These are phyloP conservation scores for Fusarium newnesense DNA, from an alignment of 2,329 filamentous ascomycete species.

Conservation along the genomic window DNA sequence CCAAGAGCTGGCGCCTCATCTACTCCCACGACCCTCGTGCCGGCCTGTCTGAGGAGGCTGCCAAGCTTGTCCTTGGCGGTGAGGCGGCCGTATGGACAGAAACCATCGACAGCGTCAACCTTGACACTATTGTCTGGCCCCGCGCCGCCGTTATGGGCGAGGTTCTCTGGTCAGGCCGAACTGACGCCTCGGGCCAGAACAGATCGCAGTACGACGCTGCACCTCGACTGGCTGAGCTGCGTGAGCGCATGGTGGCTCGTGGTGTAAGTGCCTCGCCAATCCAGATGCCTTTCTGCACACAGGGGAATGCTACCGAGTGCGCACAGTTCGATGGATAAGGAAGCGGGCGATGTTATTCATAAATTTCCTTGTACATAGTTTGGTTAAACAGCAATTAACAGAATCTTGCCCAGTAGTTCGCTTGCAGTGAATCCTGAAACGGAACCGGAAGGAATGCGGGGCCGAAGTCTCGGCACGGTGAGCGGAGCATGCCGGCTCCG, in stretches of 20 bases:
- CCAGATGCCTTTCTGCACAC: conserved; percentile 68
- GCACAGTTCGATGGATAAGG: conserved; percentile 27
- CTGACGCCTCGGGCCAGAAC: conserved; percentile 73
- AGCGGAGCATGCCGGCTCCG: conserved; percentile 2
- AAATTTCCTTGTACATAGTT: conserved; percentile 12
- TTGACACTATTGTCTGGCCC: conserved; percentile 84
- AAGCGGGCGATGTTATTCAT: neutral
- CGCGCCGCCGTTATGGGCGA: conserved; percentile 78
- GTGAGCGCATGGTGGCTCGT: conserved; percentile 77
- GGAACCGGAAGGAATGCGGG: conserved; percentile 23
- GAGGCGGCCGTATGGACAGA: conserved; percentile 87
- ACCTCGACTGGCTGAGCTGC: conserved; percentile 77
- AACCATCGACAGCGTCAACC: conserved; percentile 77
- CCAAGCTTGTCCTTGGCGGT: conserved; percentile 79
- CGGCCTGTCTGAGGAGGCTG: conserved; percentile 68
- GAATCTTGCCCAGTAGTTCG: neutral
- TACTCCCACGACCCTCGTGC: conserved; percentile 82
- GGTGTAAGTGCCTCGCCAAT: conserved; percentile 73
- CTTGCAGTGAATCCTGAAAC: neutral
- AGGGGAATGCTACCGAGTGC: conserved; percentile 44
- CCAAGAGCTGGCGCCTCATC: conserved; percentile 83
- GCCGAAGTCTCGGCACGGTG: conserved; percentile 17
- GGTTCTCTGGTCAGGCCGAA: conserved; percentile 80
- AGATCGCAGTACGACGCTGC: conserved; percentile 76
- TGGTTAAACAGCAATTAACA: conserved; percentile 1